These are phyloP conservation scores for Russula brevipes DNA, from an alignment of 768 basidiomycete genomes.

Conservation along the genomic window DNA sequence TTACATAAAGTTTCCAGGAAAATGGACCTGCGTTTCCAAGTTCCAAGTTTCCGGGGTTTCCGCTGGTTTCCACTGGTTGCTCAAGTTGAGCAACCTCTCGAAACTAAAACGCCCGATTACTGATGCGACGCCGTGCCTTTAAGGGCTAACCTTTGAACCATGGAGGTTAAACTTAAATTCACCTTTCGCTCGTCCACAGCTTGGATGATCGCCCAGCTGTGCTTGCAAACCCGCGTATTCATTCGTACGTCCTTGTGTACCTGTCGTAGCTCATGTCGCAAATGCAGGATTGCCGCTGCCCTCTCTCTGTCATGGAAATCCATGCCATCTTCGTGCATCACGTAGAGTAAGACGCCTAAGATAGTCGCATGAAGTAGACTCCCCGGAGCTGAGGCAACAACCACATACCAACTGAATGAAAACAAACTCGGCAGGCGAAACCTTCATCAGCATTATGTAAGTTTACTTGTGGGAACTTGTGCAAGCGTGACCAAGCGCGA, in stretches of 20 bases:
- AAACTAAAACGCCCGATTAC: no score
- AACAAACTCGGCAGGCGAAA: slow-evolving; percentile 74
- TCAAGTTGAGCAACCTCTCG: no score
- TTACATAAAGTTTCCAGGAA: no score
- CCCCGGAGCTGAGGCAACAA: not conserved
- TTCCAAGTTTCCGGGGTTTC: no score
- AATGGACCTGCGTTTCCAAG: no score
- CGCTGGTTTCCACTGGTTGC: no score
- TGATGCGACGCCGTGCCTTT: slow-evolving; percentile 7
- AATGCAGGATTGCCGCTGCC: slow-evolving; percentile 50
- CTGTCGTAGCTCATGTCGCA: slow-evolving; percentile 53
- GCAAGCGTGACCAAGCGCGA: no score
- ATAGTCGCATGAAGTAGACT: not conserved
- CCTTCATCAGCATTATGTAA: slow-evolving; percentile 17
- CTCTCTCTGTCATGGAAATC: slow-evolving; percentile 39
- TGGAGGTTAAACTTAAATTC: slow-evolving; percentile 19
- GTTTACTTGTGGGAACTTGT: no score
- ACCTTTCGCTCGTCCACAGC: slow-evolving; percentile 31
- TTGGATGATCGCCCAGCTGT: slow-evolving; percentile 55
- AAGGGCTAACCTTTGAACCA: slow-evolving; percentile 5
- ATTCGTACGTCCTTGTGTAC: slow-evolving; percentile 60
- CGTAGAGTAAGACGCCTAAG: slow-evolving; percentile 61
- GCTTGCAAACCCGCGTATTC: slow-evolving; percentile 50
- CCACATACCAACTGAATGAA: slow-evolving; percentile 68
- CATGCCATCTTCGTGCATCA: slow-evolving; percentile 39